A percentile compares a stretch with the other conserved stretches of the same genome.
Conservation (phyloP, 495 filamentous ascomycete species). For the Copromyces sp. region DNA sequence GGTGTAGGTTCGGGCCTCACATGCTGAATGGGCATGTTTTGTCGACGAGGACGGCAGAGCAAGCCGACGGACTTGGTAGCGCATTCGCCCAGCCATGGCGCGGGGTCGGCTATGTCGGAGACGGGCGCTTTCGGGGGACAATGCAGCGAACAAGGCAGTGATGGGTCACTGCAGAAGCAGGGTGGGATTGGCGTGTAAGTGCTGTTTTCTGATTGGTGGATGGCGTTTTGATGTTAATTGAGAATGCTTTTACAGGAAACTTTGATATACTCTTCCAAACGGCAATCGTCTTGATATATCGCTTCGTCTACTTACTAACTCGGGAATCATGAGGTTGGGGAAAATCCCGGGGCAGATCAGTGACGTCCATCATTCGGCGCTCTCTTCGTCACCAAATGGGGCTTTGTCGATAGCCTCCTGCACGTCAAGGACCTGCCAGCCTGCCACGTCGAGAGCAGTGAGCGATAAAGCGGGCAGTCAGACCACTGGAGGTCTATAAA, state of each 20-base stretch:
- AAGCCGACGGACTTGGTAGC: neutral
- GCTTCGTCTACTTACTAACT: neutral
- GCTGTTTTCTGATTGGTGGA: neutral
- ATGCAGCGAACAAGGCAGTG: neutral
- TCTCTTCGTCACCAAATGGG: neutral
- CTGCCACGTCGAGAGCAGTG: neutral
- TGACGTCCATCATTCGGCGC: neutral
- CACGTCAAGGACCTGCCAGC: neutral
- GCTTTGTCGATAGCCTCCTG: neutral
- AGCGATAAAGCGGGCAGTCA: neutral
- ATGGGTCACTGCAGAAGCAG: neutral
- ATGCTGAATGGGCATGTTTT: neutral
- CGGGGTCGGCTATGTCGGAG: neutral
- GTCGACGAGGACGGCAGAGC: neutral
- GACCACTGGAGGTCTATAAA: neutral
- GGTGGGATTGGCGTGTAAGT: neutral
- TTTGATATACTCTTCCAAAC: neutral
- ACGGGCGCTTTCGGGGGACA: neutral
- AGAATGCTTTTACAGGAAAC: too few relatives aligned
- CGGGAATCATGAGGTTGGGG: neutral
- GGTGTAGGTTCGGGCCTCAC: neutral
- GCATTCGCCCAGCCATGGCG: neutral
- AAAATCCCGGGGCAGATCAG: neutral
- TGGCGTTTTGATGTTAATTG: neutral
- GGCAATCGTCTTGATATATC: neutral